phyloP scores from a whole-genome alignment of 805 yeast genomes.

The Nakazawaea wyomingensis region DNA sequence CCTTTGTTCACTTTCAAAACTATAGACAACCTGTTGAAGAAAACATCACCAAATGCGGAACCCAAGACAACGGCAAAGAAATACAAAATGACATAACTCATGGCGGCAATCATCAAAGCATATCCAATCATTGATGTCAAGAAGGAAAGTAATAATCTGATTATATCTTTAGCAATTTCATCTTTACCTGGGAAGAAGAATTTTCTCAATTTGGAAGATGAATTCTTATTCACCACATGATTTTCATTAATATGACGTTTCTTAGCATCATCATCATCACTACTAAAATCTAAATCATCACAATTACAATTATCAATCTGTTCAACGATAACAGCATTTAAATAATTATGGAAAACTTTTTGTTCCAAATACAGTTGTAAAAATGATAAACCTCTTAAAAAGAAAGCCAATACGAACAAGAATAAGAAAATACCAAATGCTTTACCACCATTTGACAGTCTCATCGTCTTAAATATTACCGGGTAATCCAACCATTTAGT shows the following conservation, averaged over 20 bases:
- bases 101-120: conserved; percentile 73
- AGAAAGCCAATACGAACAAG: conserved; percentile 53
- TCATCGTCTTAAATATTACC: conserved; percentile 51
- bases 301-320: conserved; percentile 30
- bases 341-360: conserved; percentile 48
- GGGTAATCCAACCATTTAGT: conserved; percentile 48
- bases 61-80: conserved; percentile 74
- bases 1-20: conserved; percentile 31
- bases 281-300: too few relatives aligned
- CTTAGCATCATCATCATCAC: too few relatives aligned
- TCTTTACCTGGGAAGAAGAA: conserved; percentile 29
- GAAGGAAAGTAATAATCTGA: conserved; percentile 52
- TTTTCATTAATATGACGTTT: too few relatives aligned
- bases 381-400: conserved; percentile 56
- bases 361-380: conserved; percentile 61
- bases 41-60: conserved; percentile 62
- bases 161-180: conserved; percentile 43
- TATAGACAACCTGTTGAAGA: conserved; percentile 54
- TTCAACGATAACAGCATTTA: conserved; percentile 22
- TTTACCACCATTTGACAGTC: conserved; percentile 49
- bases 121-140: conserved; percentile 63
- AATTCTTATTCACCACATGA: too few relatives aligned
- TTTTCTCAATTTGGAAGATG: conserved; percentile 19
- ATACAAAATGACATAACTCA: conserved; percentile 62
- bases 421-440: conserved; percentile 73